These are phyloP conservation scores for Zygotorulaspora mrakii DNA, from an alignment of 1,139 yeast species.

Conservation along the genomic window DNA sequence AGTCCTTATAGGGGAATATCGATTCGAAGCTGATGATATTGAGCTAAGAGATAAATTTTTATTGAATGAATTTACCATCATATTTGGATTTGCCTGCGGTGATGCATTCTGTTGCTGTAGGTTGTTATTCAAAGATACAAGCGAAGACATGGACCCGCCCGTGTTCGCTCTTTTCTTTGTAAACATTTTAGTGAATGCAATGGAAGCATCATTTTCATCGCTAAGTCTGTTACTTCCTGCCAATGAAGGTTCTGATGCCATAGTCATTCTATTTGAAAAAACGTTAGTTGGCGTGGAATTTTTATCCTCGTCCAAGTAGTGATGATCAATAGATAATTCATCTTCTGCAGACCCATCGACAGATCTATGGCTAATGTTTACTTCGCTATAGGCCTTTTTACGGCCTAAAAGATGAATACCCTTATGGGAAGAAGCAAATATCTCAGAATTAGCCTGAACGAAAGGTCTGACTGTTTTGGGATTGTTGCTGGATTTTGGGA, in stretches of 20 bases:
- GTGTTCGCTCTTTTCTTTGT: constrained; percentile 34
- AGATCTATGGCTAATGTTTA: background rate
- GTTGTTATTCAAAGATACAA: constrained; percentile 16
- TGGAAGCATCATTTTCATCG: constrained; percentile 38
- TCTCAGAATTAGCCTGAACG: constrained; percentile 2
- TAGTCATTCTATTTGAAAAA: constrained; percentile 3
- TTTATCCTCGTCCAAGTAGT: background rate
- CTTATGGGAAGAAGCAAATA: background rate
- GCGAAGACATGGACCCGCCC: constrained; percentile 32
- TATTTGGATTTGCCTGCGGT: constrained; percentile 9
- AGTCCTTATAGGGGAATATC: constrained; percentile 33
- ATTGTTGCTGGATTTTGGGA: constrained; percentile 21
- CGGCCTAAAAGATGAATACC: background rate
- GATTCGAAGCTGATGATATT: constrained; percentile 25
- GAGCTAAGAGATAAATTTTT: constrained; percentile 29
- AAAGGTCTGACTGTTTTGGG: background rate
- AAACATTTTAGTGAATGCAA: constrained; percentile 37
- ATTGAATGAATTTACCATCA: constrained; percentile 16
- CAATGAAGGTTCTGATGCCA: constrained; percentile 7
- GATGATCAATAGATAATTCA: constrained; percentile 1
- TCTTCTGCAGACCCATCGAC: background rate
- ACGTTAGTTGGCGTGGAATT: background rate
- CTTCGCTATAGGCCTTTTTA: constrained; percentile 2
- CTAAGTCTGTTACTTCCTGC: constrained; percentile 6
- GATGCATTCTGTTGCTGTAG: constrained; percentile 8